Evolutionary conservation across 208 protist species (phyloP).

Genomic region (Eutreptiella sp.): DNA sequence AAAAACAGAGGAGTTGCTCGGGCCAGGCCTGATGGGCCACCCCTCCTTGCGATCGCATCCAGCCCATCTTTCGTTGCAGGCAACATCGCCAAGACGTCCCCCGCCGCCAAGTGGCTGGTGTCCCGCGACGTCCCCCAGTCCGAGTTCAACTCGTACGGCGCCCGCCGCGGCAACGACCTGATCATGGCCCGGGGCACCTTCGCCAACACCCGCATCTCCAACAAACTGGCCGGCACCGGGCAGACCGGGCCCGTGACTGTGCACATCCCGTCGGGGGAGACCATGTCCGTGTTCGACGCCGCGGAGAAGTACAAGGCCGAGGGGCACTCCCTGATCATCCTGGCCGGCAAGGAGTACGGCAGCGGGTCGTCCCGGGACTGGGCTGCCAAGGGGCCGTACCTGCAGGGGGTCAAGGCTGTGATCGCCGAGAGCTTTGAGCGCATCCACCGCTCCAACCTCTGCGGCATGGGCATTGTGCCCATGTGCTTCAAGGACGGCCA

Average conservation of each 20-base stretch:
- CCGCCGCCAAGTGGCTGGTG: conserved; percentile 76
- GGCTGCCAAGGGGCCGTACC: conserved; percentile 89
- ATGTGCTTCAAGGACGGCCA: conserved; percentile 84
- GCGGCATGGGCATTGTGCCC: conserved; percentile 90
- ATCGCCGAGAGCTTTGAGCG: conserved; percentile 86
- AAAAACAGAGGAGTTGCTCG: no score
- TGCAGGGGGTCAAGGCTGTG: conserved; percentile 85
- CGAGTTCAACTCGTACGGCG: conserved; percentile 93
- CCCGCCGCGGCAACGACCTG: conserved; percentile 89
- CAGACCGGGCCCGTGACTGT: conserved; percentile 82
- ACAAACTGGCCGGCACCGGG: conserved; percentile 74
- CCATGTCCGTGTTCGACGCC: conserved; percentile 86
- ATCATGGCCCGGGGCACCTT: conserved; percentile 93
- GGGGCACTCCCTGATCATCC: conserved; percentile 66
- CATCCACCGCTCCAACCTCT: conserved; percentile 90
- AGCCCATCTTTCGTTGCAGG: no score
- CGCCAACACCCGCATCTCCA: conserved; percentile 86
- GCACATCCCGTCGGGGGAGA: conserved; percentile 79
- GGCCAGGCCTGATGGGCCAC: no score
- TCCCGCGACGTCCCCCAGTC: conserved; percentile 66
- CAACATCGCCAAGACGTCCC: conserved; percentile 86
- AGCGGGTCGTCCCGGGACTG: conserved; percentile 89
- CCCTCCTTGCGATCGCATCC: no score
- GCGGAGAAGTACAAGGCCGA: conserved; percentile 74
- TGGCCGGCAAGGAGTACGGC: conserved; percentile 91